Evolutionary conservation across 2,329 filamentous ascomycete genomes (phyloP).

Genomic region (Colletotrichum camelliae): DNA sequence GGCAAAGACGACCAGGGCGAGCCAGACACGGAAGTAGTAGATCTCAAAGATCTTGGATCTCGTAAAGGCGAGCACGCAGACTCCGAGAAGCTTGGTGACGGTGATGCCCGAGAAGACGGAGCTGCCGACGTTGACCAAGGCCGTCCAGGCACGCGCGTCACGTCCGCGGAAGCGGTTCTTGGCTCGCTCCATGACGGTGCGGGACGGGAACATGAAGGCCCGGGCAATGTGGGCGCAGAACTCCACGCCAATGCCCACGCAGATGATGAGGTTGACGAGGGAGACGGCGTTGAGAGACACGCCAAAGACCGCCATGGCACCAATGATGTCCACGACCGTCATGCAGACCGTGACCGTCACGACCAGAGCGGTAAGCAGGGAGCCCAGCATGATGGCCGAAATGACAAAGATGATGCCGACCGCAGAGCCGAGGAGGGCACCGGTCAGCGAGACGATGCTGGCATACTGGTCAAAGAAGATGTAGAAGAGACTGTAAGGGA

Average conservation of each 20-base stretch:
- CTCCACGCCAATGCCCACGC: conserved; percentile 94
- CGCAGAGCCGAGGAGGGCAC: conserved; percentile 79
- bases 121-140: conserved; percentile 91
- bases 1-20: conserved; percentile 88
- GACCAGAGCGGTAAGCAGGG: conserved; percentile 78
- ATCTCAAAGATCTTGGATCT: conserved; percentile 99
- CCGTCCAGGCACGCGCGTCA: conserved; percentile 89
- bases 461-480: conserved; percentile 99
- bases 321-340: conserved; percentile 93
- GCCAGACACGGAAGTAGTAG: conserved; percentile 98
- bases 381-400: conserved; percentile 82
- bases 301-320: conserved; percentile 86
- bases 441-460: conserved; percentile 80
- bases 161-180: conserved; percentile 79
- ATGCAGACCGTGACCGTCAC: conserved; percentile 89
- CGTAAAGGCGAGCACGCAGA: conserved; percentile 91
- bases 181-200: conserved; percentile 80
- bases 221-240: conserved; percentile 97
- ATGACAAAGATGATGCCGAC: conserved; percentile 86
- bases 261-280: conserved; percentile 95
- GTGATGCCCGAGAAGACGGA: conserved; percentile 97
- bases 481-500: conserved; percentile 97
- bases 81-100: conserved; percentile 91
- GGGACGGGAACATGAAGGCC: conserved; percentile 92
- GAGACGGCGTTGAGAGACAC: conserved; percentile 95